phyloP scores from a whole-genome alignment of 2,329 filamentous ascomycete genomes.

The Blastomyces silverae region DNA sequence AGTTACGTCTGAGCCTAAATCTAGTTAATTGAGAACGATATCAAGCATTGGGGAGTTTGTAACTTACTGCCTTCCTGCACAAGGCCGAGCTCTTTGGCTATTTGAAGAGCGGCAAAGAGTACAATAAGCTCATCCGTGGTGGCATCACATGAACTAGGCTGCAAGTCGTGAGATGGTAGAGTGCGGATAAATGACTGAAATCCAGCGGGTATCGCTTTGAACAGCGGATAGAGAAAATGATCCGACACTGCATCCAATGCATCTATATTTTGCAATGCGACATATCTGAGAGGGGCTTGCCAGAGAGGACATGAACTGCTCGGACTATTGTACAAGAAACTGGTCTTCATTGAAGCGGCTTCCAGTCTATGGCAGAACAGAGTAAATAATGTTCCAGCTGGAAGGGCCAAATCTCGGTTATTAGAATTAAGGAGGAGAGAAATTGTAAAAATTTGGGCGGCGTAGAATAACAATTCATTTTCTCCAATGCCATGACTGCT shows the following conservation, averaged over 20 bases:
- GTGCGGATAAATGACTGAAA: conserved; percentile 49
- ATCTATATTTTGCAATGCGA: conserved; percentile 34
- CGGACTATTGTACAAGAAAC: conserved; percentile 11
- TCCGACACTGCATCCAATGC: conserved; percentile 33
- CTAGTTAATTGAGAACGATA: not conserved
- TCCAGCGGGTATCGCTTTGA: conserved; percentile 30
- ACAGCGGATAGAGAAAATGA: conserved; percentile 34
- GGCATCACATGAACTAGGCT: conserved; percentile 43
- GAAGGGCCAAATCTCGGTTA: conserved; percentile 19
- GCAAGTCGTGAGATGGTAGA: conserved; percentile 49
- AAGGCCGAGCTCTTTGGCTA: conserved; percentile 62
- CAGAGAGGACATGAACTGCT: conserved; percentile 28
- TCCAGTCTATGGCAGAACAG: conserved; percentile 19
- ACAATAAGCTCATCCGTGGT: conserved; percentile 52
- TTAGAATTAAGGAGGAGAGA: conserved; percentile 20
- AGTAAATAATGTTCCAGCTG: conserved; percentile 20
- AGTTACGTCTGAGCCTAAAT: not conserved
- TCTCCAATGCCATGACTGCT: conserved; percentile 16
- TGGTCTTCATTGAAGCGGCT: conserved; percentile 8
- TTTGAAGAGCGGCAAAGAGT: conserved; percentile 61
- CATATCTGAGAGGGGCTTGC: conserved; percentile 34
- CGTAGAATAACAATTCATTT: conserved; percentile 21
- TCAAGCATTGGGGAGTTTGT: not conserved
- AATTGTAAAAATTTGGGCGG: conserved; percentile 23
- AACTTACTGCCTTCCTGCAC: conserved; percentile 59